Conservation (phyloP, 176 grass and related monocot species). For the Oryza australiensis region DNA sequence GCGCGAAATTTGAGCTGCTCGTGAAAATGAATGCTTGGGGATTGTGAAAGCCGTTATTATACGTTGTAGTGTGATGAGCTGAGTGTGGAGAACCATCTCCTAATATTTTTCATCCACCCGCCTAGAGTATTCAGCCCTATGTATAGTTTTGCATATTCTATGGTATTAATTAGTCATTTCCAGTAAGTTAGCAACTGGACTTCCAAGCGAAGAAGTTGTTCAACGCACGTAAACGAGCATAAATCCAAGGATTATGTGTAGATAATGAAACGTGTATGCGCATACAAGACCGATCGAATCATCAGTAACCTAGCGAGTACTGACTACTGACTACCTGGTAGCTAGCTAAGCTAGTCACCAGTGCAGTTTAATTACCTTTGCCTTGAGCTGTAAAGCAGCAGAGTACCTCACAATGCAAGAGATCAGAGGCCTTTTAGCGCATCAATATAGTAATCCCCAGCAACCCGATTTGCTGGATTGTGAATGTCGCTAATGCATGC, state of each 20-base stretch:
- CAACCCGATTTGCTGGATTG: slow-evolving; percentile 13
- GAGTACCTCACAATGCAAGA: background rate
- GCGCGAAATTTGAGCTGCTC: too few relatives aligned
- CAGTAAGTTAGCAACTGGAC: background rate
- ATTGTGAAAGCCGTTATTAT: too few relatives aligned
- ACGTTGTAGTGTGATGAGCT: too few relatives aligned
- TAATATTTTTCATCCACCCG: too few relatives aligned
- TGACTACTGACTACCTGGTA: background rate
- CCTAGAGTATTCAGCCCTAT: too few relatives aligned
- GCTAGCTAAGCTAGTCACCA: background rate
- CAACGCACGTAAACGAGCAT: background rate
- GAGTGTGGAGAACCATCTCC: too few relatives aligned
- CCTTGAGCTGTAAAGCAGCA: slow-evolving; percentile 19
- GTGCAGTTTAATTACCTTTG: slow-evolving; percentile 21
- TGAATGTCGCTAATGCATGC: slow-evolving; percentile 17
- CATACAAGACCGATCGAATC: background rate
- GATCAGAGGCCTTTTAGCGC: slow-evolving; percentile 1
- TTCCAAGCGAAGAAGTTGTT: slow-evolving; percentile 22
- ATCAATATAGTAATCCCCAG: slow-evolving; percentile 11
- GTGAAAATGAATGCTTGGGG: too few relatives aligned
- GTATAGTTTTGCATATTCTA: too few relatives aligned
- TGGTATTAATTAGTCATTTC: background rate
- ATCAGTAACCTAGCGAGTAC: slow-evolving; percentile 3
- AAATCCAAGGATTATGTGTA: background rate
- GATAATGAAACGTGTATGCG: slow-evolving; percentile 27